These are phyloP conservation scores for Arxiozyma bovina DNA, from an alignment of 1,139 yeast genomes.

Conservation along the genomic window DNA sequence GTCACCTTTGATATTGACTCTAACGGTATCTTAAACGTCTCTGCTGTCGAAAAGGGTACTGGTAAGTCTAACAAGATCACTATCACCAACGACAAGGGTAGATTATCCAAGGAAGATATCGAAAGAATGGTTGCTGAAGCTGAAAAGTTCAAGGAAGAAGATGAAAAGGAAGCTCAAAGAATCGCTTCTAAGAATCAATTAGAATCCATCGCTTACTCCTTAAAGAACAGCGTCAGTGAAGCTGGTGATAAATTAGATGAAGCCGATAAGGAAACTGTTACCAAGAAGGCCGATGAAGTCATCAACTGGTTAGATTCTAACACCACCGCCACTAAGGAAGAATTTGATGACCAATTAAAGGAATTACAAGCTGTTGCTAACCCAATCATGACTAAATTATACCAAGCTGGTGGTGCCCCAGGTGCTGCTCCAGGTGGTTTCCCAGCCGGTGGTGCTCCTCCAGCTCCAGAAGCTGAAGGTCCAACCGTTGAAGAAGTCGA, in stretches of 20 bases:
- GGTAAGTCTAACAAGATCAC: conserved; percentile 75
- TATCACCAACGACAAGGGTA: conserved; percentile 90
- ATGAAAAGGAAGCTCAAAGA: conserved; percentile 74
- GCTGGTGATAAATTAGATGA: conserved; percentile 76
- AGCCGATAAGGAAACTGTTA: conserved; percentile 68
- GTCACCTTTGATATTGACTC: conserved; percentile 89
- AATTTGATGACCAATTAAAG: conserved; percentile 82
- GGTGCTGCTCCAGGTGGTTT: conserved; percentile 61
- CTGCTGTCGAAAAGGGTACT: conserved; percentile 88
- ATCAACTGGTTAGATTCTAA: conserved; percentile 82
- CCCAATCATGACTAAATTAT: conserved; percentile 90
- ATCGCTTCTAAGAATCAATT: conserved; percentile 79
- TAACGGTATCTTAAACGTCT: conserved; percentile 86
- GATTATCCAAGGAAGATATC: conserved; percentile 88
- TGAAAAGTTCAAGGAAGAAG: conserved; percentile 76
- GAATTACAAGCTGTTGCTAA: conserved; percentile 88
- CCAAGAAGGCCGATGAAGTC: conserved; percentile 78
- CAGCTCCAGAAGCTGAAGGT: conserved; percentile 65
- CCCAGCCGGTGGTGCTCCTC: conserved; percentile 58
- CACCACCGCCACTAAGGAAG: conserved; percentile 82
- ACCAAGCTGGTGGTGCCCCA: conserved; percentile 66
- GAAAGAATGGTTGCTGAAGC: conserved; percentile 94
- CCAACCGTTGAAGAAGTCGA: conserved; percentile 95
- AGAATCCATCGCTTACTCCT: conserved; percentile 85
- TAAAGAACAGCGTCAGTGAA: conserved; percentile 75